Evolutionary conservation across 805 yeast species (phyloP), one percentile per base, ranked within the genome.

Genomic region (Lipomyces sp.): DNA sequence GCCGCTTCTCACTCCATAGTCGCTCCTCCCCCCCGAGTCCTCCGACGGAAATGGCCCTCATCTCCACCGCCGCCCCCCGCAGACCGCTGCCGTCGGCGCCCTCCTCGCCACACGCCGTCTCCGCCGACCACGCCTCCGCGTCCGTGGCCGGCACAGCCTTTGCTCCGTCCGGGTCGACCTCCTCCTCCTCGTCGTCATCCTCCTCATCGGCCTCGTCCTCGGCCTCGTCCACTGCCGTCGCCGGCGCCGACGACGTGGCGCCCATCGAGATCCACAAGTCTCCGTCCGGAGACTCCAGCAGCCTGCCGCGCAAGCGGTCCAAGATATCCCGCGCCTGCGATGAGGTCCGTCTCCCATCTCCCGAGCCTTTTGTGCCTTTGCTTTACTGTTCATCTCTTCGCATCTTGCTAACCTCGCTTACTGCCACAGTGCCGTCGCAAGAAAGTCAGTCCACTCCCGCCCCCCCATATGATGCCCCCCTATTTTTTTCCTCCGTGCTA

Each of bases 281-380:
- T 5, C 14, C 40, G 5, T 8, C 44, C 13, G 40, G 37, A 16
- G 42, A 32, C 21, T 5, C 43, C 26, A n/a, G 13, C 29, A 22
- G 19, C 51, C 4, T 43, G n/a, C 69, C 68, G 13, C 68, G 81
- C 26, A 78, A 77, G 60, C 62, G 82, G 29, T 71, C 80, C 31
- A 78, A 78, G 60, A 80, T 79, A 1, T 77, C 81, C 7, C 62
- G 82, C 22, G 83, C 83, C 23, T 78, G 83, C 61, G 83, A 78
- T 60, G 73, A 76, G 59, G 67, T 64, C 36, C 44, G 66, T 41
- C 2, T n/a, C 4, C 19, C 11, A n/a, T n/a, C n/a, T n/a, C n/a
- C n/a, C n/a, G n/a, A n/a, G n/a, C n/a, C n/a, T n/a, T 23, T 4
- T 4, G 6, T 10, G 8, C 10, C 7, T 21, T 55, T 19, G 1